Conservation (phyloP, 352 stramenopile genomes). For the Phytophthora pini region DNA sequence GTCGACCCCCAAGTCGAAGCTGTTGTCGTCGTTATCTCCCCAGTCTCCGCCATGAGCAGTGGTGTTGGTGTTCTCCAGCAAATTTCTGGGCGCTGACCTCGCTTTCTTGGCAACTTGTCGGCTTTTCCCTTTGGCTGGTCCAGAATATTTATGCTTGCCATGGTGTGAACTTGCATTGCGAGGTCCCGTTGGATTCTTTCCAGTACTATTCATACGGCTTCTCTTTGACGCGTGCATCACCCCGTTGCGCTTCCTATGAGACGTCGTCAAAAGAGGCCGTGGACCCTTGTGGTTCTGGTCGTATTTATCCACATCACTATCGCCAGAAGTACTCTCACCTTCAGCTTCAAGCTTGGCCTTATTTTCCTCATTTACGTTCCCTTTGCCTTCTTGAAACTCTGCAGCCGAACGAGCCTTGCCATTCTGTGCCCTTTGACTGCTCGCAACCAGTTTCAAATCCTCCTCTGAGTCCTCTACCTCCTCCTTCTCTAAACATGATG, state of each 20-base stretch:
- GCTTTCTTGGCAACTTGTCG: conserved; percentile 18
- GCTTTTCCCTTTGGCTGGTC: too few relatives aligned
- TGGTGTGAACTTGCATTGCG: too few relatives aligned
- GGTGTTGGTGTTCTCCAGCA: conserved; percentile 7
- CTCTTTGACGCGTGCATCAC: conserved; percentile 16
- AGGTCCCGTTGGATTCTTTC: too few relatives aligned
- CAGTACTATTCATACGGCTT: neutral
- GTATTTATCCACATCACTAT: neutral
- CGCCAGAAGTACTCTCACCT: conserved; percentile 2
- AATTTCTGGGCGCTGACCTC: conserved; percentile 17
- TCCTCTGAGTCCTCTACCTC: conserved; percentile 20
- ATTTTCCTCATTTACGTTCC: conserved; percentile 6
- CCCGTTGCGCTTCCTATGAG: conserved; percentile 19
- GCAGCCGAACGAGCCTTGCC: conserved; percentile 5
- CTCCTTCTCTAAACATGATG: conserved; percentile 16
- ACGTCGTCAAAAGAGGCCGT: conserved; percentile 35
- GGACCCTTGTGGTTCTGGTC: conserved; percentile 7
- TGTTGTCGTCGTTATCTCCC: conserved; percentile 30
- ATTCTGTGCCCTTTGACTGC: conserved; percentile 6
- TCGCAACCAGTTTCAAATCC: conserved; percentile 2
- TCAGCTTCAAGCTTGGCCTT: conserved; percentile 11
- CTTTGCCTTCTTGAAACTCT: conserved; percentile 10
- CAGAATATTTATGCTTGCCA: neutral
- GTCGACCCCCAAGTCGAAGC: conserved; percentile 31
- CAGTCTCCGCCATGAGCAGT: conserved; percentile 6